Percentiles rank a stretch among this genome's conserved stretches.
phyloP scores from a whole-genome alignment of 164 flowering plant species.

The Buxus sempervirens region DNA sequence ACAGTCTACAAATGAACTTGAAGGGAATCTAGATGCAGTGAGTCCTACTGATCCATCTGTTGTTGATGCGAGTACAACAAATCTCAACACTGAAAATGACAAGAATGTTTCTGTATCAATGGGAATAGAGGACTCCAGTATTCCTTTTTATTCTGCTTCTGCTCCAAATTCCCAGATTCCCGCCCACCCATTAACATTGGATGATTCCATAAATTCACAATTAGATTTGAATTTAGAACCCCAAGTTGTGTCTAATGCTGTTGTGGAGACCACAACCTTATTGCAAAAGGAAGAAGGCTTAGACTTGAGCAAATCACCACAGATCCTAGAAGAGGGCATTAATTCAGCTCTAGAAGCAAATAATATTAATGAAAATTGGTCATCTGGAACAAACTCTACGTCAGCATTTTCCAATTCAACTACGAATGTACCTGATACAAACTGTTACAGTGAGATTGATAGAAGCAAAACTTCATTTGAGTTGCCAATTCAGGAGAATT shows the following conservation, averaged over 20 bases:
- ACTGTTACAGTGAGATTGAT: slow-evolving; percentile 29
- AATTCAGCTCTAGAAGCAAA: slow-evolving; percentile 23
- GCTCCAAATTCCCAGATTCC: slow-evolving; percentile 18
- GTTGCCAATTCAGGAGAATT: slow-evolving; percentile 30
- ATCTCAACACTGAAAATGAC: slow-evolving; percentile 19
- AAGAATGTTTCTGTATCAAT: slow-evolving; percentile 21
- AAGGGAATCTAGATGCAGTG: slow-evolving; percentile 22
- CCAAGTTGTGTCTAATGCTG: slow-evolving; percentile 21
- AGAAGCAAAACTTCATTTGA: slow-evolving; percentile 31
- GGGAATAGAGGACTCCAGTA: slow-evolving; percentile 20
- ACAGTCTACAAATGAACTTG: slow-evolving; percentile 27
- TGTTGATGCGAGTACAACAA: slow-evolving; percentile 22
- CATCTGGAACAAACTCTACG: slow-evolving; percentile 29
- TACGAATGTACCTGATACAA: slow-evolving; percentile 30
- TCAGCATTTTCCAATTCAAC: slow-evolving; percentile 25
- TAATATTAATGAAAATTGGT: slow-evolving; percentile 25
- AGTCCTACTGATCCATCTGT: slow-evolving; percentile 16
- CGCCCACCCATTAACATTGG: slow-evolving; percentile 22
- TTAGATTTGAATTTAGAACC: slow-evolving; percentile 27
- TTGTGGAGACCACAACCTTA: slow-evolving; percentile 17
- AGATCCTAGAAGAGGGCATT: slow-evolving; percentile 29
- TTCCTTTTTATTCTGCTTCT: slow-evolving; percentile 25
- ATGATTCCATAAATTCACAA: slow-evolving; percentile 27
- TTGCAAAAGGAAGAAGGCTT: slow-evolving; percentile 26
- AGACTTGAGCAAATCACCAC: slow-evolving; percentile 20